These are phyloP conservation scores for Vitellaria paradoxa DNA, from an alignment of 179 eudicot species.

Conservation along the genomic window DNA sequence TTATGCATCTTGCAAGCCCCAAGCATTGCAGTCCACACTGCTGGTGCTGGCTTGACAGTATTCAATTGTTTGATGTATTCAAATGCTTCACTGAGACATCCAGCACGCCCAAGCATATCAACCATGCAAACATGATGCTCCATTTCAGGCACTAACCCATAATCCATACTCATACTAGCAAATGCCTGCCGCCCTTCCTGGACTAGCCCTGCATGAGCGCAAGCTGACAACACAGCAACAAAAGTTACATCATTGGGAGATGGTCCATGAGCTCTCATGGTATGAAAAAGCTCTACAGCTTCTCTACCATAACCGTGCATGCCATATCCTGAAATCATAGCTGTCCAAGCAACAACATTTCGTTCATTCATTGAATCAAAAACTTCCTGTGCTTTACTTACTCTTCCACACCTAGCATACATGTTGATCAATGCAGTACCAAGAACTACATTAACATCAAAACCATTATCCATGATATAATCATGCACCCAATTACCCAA, in stretches of 20 bases:
- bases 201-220: slow-evolving; percentile 40
- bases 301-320: slow-evolving; percentile 36
- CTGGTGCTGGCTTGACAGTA: slow-evolving; percentile 24
- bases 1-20: slow-evolving; percentile 46
- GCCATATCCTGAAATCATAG: slow-evolving; percentile 41
- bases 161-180: slow-evolving; percentile 24
- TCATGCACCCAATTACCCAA: slow-evolving; percentile 38
- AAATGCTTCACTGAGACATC: slow-evolving; percentile 33
- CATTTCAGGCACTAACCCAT: slow-evolving; percentile 20
- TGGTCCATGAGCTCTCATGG: slow-evolving; percentile 29
- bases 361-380: slow-evolving; percentile 24
- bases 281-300: slow-evolving; percentile 32
- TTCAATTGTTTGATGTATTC: slow-evolving; percentile 15
- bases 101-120: slow-evolving; percentile 48
- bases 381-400: slow-evolving; percentile 28
- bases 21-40: slow-evolving; percentile 39
- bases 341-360: slow-evolving; percentile 39
- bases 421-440: slow-evolving; percentile 33
- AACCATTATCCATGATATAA: slow-evolving; percentile 12
- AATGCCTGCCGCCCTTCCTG: slow-evolving; percentile 28
- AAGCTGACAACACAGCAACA: slow-evolving; percentile 38
- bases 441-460: slow-evolving; percentile 22
- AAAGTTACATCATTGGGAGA: slow-evolving; percentile 35
- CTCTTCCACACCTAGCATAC: slow-evolving; percentile 44
- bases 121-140: slow-evolving; percentile 48